Evolutionary conservation across 1,284 basidiomycete species (phyloP), one percentile per base, ranked within the genome.

Genomic region (Phenoliferia sp.): DNA sequence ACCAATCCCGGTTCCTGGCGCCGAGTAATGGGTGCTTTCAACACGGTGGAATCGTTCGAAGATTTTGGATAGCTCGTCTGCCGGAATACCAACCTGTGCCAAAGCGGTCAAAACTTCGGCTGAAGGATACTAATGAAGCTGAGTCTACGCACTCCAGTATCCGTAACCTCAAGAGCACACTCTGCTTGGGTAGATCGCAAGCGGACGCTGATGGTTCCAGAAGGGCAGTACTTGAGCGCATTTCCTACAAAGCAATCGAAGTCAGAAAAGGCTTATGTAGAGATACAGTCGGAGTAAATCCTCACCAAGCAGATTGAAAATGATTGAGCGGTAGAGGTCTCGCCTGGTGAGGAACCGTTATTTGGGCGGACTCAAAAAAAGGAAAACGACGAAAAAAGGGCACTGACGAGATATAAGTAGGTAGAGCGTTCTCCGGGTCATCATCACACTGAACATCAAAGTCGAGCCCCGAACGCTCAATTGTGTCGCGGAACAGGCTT

Each of bases 251-350:
- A n/a, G n/a, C n/a, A n/a, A n/a, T n/a, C n/a, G n/a, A n/a, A n/a
- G n/a, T n/a, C n/a, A n/a, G n/a, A n/a, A n/a, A n/a, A n/a, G n/a
- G n/a, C n/a, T n/a, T n/a, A n/a, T n/a, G n/a, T n/a, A n/a, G n/a
- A n/a, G n/a, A n/a, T n/a, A n/a, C n/a, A n/a, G n/a, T n/a, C n/a
- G n/a, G n/a, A n/a, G n/a, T n/a, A n/a, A n/a, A n/a, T n/a, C n/a
- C n/a, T n/a, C n/a, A n/a, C n/a, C n/a, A 12, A 44, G 15, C 17
- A 55, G n/a, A 59, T 80, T 80, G 75, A 78, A 80, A 19, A 69
- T 44, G 66, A 81, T 77, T 69, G 81, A 82, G 64, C 82, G 81
- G 78, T 79, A 82, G 39, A 81, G 77, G 33, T 81, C 81, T 0
- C 31, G 32, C 2, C 55, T 32, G 55, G 39, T 22, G 3, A 32